phyloP scores from a whole-genome alignment of 1,284 basidiomycete species.

The Wallemia mellicola region DNA sequence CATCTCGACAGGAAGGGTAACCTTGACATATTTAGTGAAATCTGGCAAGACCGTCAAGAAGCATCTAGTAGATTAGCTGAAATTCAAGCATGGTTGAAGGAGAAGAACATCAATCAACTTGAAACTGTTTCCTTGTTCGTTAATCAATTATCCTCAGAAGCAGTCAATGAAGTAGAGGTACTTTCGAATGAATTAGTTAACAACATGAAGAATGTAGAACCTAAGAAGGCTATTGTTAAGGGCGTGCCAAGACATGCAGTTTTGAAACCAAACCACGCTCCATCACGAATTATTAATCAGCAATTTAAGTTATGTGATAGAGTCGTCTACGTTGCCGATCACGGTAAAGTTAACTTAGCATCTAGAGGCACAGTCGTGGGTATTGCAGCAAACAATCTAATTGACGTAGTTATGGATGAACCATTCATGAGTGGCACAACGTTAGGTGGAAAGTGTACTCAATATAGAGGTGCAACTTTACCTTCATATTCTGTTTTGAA shows the following conservation, averaged over 20 bases:
- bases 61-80: slow-evolving; percentile 43
- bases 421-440: slow-evolving; percentile 80
- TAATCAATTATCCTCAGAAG: slow-evolving; percentile 32
- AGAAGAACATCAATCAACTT: slow-evolving; percentile 58
- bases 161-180: slow-evolving; percentile 23
- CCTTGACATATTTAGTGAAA: slow-evolving; percentile 34
- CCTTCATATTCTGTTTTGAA: slow-evolving; percentile 62
- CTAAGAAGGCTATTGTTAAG: slow-evolving; percentile 62
- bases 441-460: slow-evolving; percentile 62
- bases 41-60: slow-evolving; percentile 31
- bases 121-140: slow-evolving; percentile 77
- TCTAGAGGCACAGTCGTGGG: slow-evolving; percentile 85
- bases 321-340: slow-evolving; percentile 78
- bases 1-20: slow-evolving; percentile 35
- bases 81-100: slow-evolving; percentile 58
- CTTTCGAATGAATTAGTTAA: not conserved
- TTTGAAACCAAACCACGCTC: slow-evolving; percentile 68
- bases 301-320: slow-evolving; percentile 76
- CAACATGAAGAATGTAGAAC: not conserved
- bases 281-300: slow-evolving; percentile 70
- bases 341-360: slow-evolving; percentile 64
- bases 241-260: slow-evolving; percentile 79
- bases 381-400: slow-evolving; percentile 37
- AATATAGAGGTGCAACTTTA: slow-evolving; percentile 60
- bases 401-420: slow-evolving; percentile 93